These are phyloP conservation scores for Triangularia verruculosa DNA, from an alignment of 2,329 filamentous ascomycete species.

Conservation along the genomic window DNA sequence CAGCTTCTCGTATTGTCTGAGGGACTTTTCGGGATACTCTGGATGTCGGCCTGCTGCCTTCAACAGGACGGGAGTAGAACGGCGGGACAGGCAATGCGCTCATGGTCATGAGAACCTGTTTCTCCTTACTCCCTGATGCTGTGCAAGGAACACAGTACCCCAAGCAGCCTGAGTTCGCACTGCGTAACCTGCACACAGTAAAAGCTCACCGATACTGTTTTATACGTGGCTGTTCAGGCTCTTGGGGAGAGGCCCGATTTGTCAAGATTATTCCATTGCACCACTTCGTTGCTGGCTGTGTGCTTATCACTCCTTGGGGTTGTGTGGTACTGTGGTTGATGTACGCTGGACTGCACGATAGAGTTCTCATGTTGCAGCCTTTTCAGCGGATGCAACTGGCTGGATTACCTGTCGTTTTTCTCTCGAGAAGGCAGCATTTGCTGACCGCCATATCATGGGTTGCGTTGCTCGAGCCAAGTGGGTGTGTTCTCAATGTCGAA, in stretches of 20 bases:
- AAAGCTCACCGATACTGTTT: not conserved
- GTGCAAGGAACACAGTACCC: not conserved
- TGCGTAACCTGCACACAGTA: not conserved
- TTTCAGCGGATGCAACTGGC: too few relatives aligned
- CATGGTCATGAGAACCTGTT: not conserved
- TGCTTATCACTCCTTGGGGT: not conserved
- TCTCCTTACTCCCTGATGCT: not conserved
- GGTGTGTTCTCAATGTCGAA: not conserved
- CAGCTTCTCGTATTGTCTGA: not conserved
- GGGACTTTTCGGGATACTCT: not conserved
- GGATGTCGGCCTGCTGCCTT: not conserved
- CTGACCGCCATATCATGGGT: too few relatives aligned
- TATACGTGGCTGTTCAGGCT: not conserved
- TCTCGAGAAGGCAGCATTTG: too few relatives aligned
- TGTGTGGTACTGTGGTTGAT: not conserved
- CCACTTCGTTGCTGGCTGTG: not conserved
- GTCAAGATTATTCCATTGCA: not conserved
- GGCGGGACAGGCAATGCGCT: not conserved
- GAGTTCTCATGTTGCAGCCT: too few relatives aligned
- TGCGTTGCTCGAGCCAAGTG: not conserved
- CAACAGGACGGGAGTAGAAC: not conserved
- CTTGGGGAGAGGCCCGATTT: not conserved
- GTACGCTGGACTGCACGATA: too few relatives aligned
- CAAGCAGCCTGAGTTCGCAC: not conserved
- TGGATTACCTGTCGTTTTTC: too few relatives aligned